Percentiles rank a stretch among this genome's conserved stretches.
Conservation (phyloP, 164 flowering plant species). For the Vitis riparia region DNA sequence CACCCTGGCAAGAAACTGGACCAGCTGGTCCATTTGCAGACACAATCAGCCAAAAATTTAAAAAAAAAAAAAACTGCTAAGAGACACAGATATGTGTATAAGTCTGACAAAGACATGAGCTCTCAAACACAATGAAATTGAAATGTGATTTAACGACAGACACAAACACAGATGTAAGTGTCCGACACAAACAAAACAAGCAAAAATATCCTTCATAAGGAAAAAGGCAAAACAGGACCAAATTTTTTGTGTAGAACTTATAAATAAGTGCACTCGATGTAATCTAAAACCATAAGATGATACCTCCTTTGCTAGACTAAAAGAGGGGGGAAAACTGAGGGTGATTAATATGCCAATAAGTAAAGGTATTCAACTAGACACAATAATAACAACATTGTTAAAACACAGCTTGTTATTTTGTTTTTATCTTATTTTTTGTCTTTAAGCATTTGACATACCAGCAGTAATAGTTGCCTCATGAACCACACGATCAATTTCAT, state of each 20-base stretch:
- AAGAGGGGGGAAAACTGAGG: background rate
- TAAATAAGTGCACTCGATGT: background rate
- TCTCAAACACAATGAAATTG: background rate
- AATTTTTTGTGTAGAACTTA: too few species aligned
- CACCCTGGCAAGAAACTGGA: too few species aligned
- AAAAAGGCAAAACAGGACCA: background rate
- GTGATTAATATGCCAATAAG: background rate
- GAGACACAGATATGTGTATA: too few species aligned
- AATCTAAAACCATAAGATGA: background rate
- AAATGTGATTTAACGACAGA: background rate
- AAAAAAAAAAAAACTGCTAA: too few species aligned
- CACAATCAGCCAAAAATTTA: too few species aligned
- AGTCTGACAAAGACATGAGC: background rate
- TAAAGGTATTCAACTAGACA: background rate
- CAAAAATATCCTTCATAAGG: background rate
- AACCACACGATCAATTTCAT: slow-evolving; percentile 93
- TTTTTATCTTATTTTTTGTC: too few species aligned
- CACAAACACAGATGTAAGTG: background rate
- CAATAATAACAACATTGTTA: background rate
- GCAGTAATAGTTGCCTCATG: slow-evolving; percentile 93
- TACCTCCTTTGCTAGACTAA: background rate
- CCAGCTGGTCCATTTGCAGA: too few species aligned
- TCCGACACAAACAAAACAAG: background rate
- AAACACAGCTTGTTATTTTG: too few species aligned
- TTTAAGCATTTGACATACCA: slow-evolving; percentile 40